Evolutionary conservation across 208 protist species (phyloP).

Genomic region (Trypanosoma vivax): DNA sequence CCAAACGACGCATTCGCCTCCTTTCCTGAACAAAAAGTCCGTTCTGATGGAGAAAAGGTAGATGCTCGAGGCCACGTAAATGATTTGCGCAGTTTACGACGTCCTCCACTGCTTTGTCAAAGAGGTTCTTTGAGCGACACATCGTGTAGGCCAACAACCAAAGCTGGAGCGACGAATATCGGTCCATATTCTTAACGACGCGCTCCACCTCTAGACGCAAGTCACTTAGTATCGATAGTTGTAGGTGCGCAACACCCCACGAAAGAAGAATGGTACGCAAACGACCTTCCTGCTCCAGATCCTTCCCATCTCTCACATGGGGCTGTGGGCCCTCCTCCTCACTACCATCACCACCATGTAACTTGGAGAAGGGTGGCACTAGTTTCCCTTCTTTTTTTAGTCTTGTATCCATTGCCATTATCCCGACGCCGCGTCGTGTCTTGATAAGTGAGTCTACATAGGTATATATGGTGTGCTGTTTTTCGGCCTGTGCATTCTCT

Average conservation of each 20-base stretch:
- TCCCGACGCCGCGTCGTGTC: too few species aligned
- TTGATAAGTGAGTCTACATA: too few species aligned
- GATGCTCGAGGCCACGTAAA: constrained; percentile 7
- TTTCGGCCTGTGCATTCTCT: too few species aligned
- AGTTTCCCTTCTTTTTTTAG: too few species aligned
- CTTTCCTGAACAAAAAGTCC: constrained; percentile 58
- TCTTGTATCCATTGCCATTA: too few species aligned
- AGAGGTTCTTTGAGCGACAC: constrained; percentile 24
- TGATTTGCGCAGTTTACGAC: constrained; percentile 6
- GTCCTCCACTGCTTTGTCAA: constrained; percentile 21
- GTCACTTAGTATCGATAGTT: constrained; percentile 4
- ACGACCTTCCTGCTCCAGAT: not conserved
- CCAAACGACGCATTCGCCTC: constrained; percentile 23
- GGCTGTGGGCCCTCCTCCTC: not conserved
- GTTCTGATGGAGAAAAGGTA: constrained; percentile 38
- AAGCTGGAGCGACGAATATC: not conserved
- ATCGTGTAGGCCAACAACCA: constrained; percentile 34
- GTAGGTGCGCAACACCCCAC: constrained; percentile 15
- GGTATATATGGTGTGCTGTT: too few species aligned
- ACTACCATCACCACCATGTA: too few species aligned
- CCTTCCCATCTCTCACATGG: not conserved
- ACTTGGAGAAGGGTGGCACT: too few species aligned
- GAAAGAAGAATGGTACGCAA: constrained; percentile 9
- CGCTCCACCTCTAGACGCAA: constrained; percentile 7
- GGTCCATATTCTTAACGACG: not conserved